Evolutionary conservation across 352 stramenopile genomes (phyloP), one percentile per base, ranked within the genome.

Genomic region (Hyaloperonospora arabidopsidis): DNA sequence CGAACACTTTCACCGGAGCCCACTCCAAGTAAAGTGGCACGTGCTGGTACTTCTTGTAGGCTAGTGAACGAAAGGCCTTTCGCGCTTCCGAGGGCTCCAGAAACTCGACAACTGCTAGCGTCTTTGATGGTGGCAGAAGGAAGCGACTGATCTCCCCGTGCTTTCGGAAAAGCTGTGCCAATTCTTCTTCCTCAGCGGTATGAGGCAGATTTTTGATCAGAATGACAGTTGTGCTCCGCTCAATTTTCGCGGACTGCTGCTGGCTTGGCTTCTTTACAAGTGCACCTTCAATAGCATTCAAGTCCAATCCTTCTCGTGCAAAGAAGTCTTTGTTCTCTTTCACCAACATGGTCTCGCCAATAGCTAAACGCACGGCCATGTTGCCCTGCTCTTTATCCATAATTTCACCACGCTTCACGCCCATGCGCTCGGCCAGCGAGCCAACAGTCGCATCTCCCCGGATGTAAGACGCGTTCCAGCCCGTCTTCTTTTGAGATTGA

Each of bases 1-100:
- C 86, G 48, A 95, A 87, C 43, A 95, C 79, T 49, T 90, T 90
- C 6, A 89, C 67, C 2, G 96, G 95, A 23, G 97, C 96, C 95
- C 96, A 99, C 69, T 99, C 97, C 12, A 99, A 69, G 64, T 99
- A 99, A 0, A 99, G 71, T 44, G 96, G 97, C 32, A 98, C 93
- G 57, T 97, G 85, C 68, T 99, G 94, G 67, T 98, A 99, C 59
- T 97, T 95, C 49, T 93, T 97, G 78, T 99, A 99, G n/a, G 96
- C 96, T 22, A 99, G 69, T 52, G 86, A 93, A 14, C 90, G 89
- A 70, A 99, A 99, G 19, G 96, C 96, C 48, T 86, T 88, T 46
- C 95, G 93, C 14, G 97, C 96, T 67, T 98, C 95, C 4, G 84
- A 88, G n/a, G 88, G 74, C 66, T 97, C 84, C 12, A 90, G 74